Evolutionary conservation across 2,329 filamentous ascomycete species (phyloP).

Genomic region (Geosmithia morbida): DNA sequence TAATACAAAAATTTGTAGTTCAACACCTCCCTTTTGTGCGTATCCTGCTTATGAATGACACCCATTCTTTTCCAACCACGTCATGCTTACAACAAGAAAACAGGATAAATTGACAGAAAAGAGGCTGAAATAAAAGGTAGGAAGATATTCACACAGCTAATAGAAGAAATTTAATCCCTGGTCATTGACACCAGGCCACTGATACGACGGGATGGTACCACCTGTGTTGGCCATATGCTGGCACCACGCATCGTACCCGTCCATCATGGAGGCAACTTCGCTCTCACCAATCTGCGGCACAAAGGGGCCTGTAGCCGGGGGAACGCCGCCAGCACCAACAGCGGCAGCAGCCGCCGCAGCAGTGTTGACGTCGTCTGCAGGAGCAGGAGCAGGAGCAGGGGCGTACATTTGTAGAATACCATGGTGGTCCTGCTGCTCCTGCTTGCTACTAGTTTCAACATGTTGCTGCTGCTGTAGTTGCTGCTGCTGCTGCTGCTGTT

Average conservation of each 20-base stretch:
- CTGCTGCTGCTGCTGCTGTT: no score
- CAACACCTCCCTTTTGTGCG: background rate
- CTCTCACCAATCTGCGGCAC: slow-evolving; percentile 5
- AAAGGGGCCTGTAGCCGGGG: slow-evolving; percentile 1
- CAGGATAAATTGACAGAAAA: background rate
- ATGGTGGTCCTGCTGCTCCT: background rate
- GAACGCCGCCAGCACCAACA: background rate
- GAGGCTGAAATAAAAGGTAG: background rate
- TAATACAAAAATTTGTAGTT: background rate
- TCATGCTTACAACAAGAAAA: background rate
- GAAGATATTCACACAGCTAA: background rate
- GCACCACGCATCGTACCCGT: slow-evolving; percentile 7
- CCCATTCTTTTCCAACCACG: background rate
- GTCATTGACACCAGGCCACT: slow-evolving; percentile 4
- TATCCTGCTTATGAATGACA: background rate
- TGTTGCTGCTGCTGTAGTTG: background rate
- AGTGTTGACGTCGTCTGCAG: no score
- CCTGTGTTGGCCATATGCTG: slow-evolving; percentile 6
- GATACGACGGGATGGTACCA: slow-evolving; percentile 4
- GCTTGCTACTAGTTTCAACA: background rate
- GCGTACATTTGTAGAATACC: background rate
- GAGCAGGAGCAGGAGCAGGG: background rate
- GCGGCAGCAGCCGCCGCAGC: no score
- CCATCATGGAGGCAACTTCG: slow-evolving; percentile 7
- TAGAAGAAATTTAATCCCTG: slow-evolving; percentile 1